Conservation (phyloP, 768 basidiomycete genomes). For the Tylopilus subfusipes region DNA sequence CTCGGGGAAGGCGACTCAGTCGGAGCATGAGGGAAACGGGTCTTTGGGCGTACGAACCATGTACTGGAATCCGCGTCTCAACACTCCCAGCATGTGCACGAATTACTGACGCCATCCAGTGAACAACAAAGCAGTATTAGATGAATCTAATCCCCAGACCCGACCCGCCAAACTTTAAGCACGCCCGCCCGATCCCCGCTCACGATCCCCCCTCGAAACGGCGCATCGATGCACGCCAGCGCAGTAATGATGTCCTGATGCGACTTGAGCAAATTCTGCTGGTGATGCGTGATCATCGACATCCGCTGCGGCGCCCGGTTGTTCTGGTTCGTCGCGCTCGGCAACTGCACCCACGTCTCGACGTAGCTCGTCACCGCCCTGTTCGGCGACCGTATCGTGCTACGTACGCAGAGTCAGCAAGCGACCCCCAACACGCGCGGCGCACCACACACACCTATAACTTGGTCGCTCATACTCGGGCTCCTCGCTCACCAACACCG, state of each 20-base stretch:
- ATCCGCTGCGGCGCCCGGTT: constrained; percentile 74
- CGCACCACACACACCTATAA: constrained; percentile 55
- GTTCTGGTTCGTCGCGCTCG: constrained; percentile 44
- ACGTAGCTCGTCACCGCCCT: constrained; percentile 52
- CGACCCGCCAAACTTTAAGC: constrained; percentile 87
- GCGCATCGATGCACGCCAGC: constrained; percentile 83
- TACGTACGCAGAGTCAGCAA: constrained; percentile 15
- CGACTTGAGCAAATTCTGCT: constrained; percentile 77
- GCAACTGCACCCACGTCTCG: constrained; percentile 56
- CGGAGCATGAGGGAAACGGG: neutral
- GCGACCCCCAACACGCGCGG: neutral
- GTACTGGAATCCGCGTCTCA: too few species aligned
- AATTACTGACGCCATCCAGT: too few species aligned
- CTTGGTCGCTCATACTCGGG: constrained; percentile 69
- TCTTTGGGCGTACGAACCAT: too few species aligned
- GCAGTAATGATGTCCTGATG: constrained; percentile 92
- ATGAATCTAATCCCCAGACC: constrained; percentile 39
- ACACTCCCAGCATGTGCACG: too few species aligned
- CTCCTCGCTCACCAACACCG: constrained; percentile 76
- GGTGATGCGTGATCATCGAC: constrained; percentile 74
- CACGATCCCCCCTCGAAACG: constrained; percentile 89
- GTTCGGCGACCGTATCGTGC: constrained; percentile 33
- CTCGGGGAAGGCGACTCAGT: neutral
- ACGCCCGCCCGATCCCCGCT: constrained; percentile 88
- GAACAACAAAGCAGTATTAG: neutral